Evolutionary conservation across 2,329 filamentous ascomycete species (phyloP).

Genomic region (Fusarium verrucosum): DNA sequence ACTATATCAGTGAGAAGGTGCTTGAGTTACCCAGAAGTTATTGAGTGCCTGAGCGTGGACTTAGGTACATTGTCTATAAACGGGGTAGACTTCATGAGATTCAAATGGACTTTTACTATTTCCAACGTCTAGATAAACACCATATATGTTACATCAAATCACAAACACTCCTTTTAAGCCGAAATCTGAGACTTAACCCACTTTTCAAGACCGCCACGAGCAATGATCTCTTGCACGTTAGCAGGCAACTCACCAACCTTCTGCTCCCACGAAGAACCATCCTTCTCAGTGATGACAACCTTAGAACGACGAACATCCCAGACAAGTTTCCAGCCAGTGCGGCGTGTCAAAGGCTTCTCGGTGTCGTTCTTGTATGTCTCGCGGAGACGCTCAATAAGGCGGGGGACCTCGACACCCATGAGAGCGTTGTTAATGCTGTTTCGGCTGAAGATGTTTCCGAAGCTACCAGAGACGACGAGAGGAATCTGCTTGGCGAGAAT

Average conservation of each 20-base stretch:
- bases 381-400: constrained; percentile 71
- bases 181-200: constrained; percentile 80
- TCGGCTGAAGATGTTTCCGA: constrained; percentile 83
- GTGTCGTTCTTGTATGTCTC: constrained; percentile 63
- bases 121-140: constrained; percentile 17
- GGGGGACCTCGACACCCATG: constrained; percentile 74
- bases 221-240: constrained; percentile 88
- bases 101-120: constrained; percentile 14
- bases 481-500: constrained; percentile 83
- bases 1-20: constrained; percentile 75
- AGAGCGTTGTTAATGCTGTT: constrained; percentile 85
- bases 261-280: constrained; percentile 76
- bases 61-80: no score
- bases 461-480: constrained; percentile 81
- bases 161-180: background rate
- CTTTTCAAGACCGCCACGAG: constrained; percentile 78
- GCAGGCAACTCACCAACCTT: constrained; percentile 84
- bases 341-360: constrained; percentile 68
- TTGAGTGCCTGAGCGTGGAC: constrained; percentile 45
- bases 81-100: background rate
- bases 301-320: constrained; percentile 82
- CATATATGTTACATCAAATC: constrained; percentile 22
- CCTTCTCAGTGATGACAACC: constrained; percentile 76
- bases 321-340: constrained; percentile 83
- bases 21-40: constrained; percentile 75